Percentiles rank a stretch among this genome's conserved stretches.
These are phyloP conservation scores for Infundibulicybe gibba DNA, from an alignment of 768 basidiomycete species.

Conservation along the genomic window DNA sequence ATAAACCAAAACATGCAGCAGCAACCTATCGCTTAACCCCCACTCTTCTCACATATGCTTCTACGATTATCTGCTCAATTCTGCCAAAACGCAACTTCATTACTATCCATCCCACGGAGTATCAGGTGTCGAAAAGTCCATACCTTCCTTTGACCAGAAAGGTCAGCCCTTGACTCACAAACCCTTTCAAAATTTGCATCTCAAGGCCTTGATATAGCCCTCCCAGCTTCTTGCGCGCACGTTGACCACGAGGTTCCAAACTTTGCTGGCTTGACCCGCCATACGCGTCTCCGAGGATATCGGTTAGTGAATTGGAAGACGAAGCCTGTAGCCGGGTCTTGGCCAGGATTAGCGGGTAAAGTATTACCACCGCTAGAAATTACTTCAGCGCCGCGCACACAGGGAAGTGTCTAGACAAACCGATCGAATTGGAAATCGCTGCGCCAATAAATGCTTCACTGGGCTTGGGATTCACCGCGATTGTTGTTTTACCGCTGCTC, in stretches of 20 bases:
- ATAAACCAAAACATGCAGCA: background rate
- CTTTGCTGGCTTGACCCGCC: constrained; percentile 11
- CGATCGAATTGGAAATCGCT: constrained; percentile 50
- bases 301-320: constrained; percentile 32
- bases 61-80: constrained; percentile 18
- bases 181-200: constrained; percentile 39
- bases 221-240: constrained; percentile 18
- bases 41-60: constrained; percentile 10
- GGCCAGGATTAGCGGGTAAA: constrained; percentile 59
- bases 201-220: constrained; percentile 54
- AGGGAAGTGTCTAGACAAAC: constrained; percentile 11
- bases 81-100: constrained; percentile 4
- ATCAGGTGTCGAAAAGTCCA: constrained; percentile 24
- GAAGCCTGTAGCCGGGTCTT: constrained; percentile 50
- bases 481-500: background rate
- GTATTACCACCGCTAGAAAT: constrained; percentile 32
- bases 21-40: background rate
- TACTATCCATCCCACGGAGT: background rate
- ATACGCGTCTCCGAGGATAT: constrained; percentile 32
- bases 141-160: constrained; percentile 48
- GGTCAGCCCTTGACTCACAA: constrained; percentile 54
- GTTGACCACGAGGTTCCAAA: constrained; percentile 2
- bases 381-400: background rate
- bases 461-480: constrained; percentile 28
- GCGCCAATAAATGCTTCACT: constrained; percentile 53